These are phyloP conservation scores for Pterulicium gracile DNA, from an alignment of 1,284 basidiomycete species.

Conservation along the genomic window DNA sequence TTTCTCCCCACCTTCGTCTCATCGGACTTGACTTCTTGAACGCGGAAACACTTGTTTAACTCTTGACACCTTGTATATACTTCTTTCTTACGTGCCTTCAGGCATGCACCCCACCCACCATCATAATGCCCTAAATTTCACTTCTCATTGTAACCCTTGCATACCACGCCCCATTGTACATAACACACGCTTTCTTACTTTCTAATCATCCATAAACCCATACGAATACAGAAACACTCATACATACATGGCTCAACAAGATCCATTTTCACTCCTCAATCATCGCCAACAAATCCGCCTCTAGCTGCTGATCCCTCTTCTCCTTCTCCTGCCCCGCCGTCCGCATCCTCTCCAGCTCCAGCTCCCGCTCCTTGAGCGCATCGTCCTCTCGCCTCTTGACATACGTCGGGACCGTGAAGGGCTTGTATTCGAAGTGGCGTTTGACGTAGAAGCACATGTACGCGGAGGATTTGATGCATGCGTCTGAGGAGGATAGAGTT, in stretches of 20 bases:
- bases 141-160: no score
- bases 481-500: conserved; percentile 53
- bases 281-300: conserved; percentile 3
- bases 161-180: not conserved
- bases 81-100: no score
- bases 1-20: not conserved
- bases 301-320: conserved; percentile 9
- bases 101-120: no score
- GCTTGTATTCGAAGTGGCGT: conserved; percentile 74
- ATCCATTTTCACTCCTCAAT: conserved; percentile 10
- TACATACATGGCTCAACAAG: conserved; percentile 19
- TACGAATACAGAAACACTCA: not conserved
- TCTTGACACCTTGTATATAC: not conserved
- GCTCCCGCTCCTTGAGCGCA: conserved; percentile 52
- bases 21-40: not conserved
- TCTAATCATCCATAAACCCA: not conserved
- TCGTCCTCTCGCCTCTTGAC: conserved; percentile 58
- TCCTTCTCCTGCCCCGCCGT: conserved; percentile 25
- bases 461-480: conserved; percentile 59
- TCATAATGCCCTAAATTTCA: no score
- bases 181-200: not conserved
- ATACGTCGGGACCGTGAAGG: conserved; percentile 56
- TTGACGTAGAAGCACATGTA: conserved; percentile 95
- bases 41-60: not conserved
- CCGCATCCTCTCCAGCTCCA: conserved; percentile 24